Evolutionary conservation across 371 early-diverging fungal genomes (phyloP), one percentile per base, ranked within the genome.

Genomic region (Apophysomyces variabilis): DNA sequence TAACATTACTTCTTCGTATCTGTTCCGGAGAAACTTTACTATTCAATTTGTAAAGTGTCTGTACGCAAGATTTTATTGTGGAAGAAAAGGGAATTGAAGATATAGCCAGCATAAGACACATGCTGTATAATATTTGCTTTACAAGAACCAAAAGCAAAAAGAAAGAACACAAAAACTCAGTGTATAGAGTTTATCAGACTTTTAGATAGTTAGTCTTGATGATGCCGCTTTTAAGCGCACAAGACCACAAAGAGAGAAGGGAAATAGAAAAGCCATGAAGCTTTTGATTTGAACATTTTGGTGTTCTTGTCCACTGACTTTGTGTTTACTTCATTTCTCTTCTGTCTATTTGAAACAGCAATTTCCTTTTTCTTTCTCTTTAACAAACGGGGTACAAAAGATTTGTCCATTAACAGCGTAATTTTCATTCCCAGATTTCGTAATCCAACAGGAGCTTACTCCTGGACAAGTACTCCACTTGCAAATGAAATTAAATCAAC

Each of bases 361-460:
- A 18, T 21, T 50, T 21, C 21, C 21, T 21, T 50, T 50, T 50
- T 21, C 21, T 21, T 21, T 21, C 21, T 50, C 21, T 21, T 18
- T 18, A 18, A 5, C 21, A 41, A 8, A 11, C 41, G 41, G 41
- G 54, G 21, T 18, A 50, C 21, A 18, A 18, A 18, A 26, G 32
- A 18, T 50, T 50, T 16, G 16, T 26, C 21, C 54, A 50, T 50
- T 50, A 50, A 50, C 54, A 18, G 54, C 21, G 47, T 47, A 16
- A 47, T 47, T 47, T 47, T 47, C 18, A 21, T 50, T 50, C 16
- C 54, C 54, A 50, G 54, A 50, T 50, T 50, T 50, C 21, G 54
- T 50, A 50, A 50, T 26, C 54, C 54, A 50, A 26, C 16, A 50
- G 54, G 54, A 50, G 54, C 21, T 50, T 50, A 50, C 54, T 50